Evolutionary conservation across 108 stramenopile species (phyloP), one percentile per base, ranked within the genome.

Genomic region (Fragilaria radians): DNA sequence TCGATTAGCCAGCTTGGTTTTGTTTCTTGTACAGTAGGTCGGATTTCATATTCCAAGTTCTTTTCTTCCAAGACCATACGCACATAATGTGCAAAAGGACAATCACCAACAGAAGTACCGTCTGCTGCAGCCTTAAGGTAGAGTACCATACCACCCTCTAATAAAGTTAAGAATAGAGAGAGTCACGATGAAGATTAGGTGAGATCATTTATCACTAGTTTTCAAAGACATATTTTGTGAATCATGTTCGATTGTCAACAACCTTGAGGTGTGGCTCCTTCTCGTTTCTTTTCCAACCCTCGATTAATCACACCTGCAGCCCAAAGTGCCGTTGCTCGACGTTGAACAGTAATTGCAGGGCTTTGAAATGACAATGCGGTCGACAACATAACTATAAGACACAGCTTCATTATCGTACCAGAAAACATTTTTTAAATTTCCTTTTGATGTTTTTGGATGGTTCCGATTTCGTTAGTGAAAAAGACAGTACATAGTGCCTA

Each of bases 1-100:
- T 88, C 91, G 7, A 88, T 11, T 27, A 92, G 54, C 91, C 91
- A 92, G 18, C 74, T 55, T 17, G 91, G 91, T 72, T 92, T 92
- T 52, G 66, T 72, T 11, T 83, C 82, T 45, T 46, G 59, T 11
- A 77, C 73, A 17, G 62, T 54, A 3, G 91, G 91, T 47, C 68
- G 26, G 24, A 92, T 51, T 4, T 84, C 70, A 48, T 92, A 92
- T 11, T 82, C 74, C 42, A 92, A 74, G 23, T 62, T 65, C 52
- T 86, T 88, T 61, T 88, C 87, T 50, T 83, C 71, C 25, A 92
- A 67, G 2, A 92, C 86, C 69, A 92, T 72, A 1, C 91, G 76
- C 1, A 92, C 80, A 59, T 62, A 79, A 64, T 92, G 91, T 0
- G 82, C 87, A 66, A 88, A 92, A 28, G 91, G 91, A 62, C 91